Evolutionary conservation across 2,329 filamentous ascomycete genomes (phyloP), one percentile per base, ranked within the genome.

Genomic region (Elsinoe ampelina): DNA sequence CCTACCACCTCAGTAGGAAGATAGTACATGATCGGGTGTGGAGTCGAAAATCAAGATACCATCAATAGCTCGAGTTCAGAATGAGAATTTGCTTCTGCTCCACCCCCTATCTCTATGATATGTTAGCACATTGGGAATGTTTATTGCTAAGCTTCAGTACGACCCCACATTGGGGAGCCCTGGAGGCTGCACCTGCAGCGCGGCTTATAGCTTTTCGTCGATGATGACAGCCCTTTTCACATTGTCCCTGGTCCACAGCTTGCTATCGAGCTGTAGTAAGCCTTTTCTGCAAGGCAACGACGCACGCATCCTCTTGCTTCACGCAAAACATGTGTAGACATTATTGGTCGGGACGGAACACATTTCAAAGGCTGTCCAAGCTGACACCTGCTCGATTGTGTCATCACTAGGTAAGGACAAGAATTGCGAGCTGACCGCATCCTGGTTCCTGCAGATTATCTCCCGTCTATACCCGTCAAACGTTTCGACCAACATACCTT

Each of bases 1-100:
- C 4, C 60, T 76, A 62, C 75, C 76, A 11, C 48, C 48, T n/a
- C 32, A 32, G 32, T 52, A 39, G 35, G 34, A 13, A 51, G 47
- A 19, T 3, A 8, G 11, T 32, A 5, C 7, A 5, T 22, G 43
- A 20, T 19, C 8, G 43, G 30, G 26, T 26, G n/a, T 15, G 30
- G 20, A 30, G n/a, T 13, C 10, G 20, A 50, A 35, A 5, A 22
- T 45, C n/a, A 4, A 26, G 41, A 22, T 19, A 15, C 15, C 39
- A 42, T 42, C 3, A 3, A 19, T 42, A 30, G 26, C 26, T 7
- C 26, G 7, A 30, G 26, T 7, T 5, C 26, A 30, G 26, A 30
- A 5, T 30, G 26, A 30, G 26, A 30, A 30, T 30, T 8, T 8
- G 26, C 26, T 8, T 30, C 26, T 30, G 26, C 26, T 30, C 26